A percentile compares a stretch with the other conserved stretches of the same genome.
Evolutionary conservation across 441 rosid species (phyloP).

Genomic region (Syzygium syzygioides): DNA sequence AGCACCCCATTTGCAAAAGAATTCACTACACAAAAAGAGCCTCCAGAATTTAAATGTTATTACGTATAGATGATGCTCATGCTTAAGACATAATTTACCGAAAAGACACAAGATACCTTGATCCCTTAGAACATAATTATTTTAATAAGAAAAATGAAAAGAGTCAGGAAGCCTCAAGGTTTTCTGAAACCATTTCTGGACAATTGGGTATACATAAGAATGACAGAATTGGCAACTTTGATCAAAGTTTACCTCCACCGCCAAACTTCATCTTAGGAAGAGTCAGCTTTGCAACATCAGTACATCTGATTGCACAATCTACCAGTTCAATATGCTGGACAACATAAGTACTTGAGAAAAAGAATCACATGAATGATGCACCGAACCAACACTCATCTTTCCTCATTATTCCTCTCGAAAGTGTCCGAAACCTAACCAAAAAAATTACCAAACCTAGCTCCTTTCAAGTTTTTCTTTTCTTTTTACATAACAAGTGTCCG

Average conservation of each 20-base stretch:
- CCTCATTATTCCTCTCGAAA: constrained; percentile 11
- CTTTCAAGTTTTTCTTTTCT: constrained; percentile 6
- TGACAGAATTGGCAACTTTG: constrained; percentile 18
- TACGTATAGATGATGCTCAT: not conserved
- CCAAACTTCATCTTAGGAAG: not conserved
- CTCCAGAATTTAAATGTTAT: not conserved
- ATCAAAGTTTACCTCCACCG: not conserved
- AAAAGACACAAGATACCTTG: not conserved
- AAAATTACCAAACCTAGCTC: constrained; percentile 8
- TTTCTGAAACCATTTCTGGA: not conserved
- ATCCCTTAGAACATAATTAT: not conserved
- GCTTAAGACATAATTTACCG: not conserved
- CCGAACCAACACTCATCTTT: not conserved
- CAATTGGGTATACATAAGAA: not conserved
- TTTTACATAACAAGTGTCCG: constrained; percentile 7
- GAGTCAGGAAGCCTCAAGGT: not conserved
- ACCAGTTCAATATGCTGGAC: not conserved
- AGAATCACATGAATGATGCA: constrained; percentile 18
- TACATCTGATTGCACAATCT: not conserved
- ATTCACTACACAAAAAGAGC: not conserved
- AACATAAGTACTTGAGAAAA: not conserved
- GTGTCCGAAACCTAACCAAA: not conserved
- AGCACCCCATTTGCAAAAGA: not conserved
- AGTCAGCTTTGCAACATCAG: not conserved
- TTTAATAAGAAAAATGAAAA: not conserved